Conservation (phyloP, 2,329 filamentous ascomycete species). For the Apiospora hydei region DNA sequence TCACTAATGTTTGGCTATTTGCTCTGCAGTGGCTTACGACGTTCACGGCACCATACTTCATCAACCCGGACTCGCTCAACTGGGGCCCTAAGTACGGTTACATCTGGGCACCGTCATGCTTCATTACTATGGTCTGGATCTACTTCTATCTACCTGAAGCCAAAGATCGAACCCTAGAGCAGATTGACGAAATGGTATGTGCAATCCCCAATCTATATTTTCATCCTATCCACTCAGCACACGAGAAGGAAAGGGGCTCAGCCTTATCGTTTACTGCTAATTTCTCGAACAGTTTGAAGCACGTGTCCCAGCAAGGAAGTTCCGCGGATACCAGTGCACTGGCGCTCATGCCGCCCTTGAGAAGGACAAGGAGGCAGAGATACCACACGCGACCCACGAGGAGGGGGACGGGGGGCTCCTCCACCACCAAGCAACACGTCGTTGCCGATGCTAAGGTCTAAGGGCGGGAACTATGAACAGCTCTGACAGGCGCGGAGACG, state of each 20-base stretch:
- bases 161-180: constrained; percentile 54
- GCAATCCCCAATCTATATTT: background rate
- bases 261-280: no score
- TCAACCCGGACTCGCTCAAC: constrained; percentile 56
- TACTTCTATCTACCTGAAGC: constrained; percentile 56
- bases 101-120: constrained; percentile 52
- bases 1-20: no score
- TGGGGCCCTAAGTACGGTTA: constrained; percentile 61
- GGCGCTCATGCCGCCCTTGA: background rate
- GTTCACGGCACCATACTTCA: constrained; percentile 62
- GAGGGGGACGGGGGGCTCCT: constrained; percentile 26
- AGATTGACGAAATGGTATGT: constrained; percentile 55
- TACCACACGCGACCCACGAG: constrained; percentile 30
- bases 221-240: no score
- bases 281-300: constrained; percentile 32
- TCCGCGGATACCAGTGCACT: constrained; percentile 33
- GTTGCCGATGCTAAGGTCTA: background rate
- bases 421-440: constrained; percentile 3
- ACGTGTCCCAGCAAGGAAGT: constrained; percentile 34
- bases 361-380: constrained; percentile 7
- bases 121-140: constrained; percentile 41
- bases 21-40: no score
- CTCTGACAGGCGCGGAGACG: no score
- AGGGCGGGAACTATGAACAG: fast-evolving
- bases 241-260: no score